Base-by-base conservation (phyloP, 768 basidiomycete genomes). In the Collybia mongolica region DNA sequence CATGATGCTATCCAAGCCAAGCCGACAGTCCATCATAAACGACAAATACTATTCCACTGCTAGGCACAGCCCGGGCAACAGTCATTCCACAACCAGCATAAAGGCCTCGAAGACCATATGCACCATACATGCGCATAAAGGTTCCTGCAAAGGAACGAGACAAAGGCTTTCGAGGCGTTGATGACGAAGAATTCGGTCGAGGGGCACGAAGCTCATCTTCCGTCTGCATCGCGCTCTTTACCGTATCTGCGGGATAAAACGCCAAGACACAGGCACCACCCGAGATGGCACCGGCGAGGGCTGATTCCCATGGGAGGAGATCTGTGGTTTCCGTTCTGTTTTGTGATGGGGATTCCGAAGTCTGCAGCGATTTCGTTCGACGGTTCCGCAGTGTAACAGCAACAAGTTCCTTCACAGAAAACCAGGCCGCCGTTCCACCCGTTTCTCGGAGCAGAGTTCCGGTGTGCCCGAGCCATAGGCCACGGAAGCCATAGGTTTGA, bases 71-170 rank as follows among this genome's bases (percentile, higher is more conserved):
- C 49, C 93, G 75, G 38, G 84, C 80, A 15, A 92, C 85, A 0
- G 95, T 98, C 64, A 98, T 84, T 9, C 93, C 94, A 63, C 90
- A 93, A 0, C 96, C 96, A 20, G 91, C 88, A 68, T 98, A 98
- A 58, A 97, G 65, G 2, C 95, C 96, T 40, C 76, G 76, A 6
- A 97, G 55, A 2, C 96, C 96, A 64, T 88, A 81, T 17, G 79
- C 81, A 28, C 62, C 72, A 60, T 88, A 95, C 71, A 96, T 88
- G 49, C 81, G 81, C 57, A 70, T 73, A 26, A 81, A 83, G 17
- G 82, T 88, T 45, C 77, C 68, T 37, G 75, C 61, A 64, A 88
- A 86, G 11, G 81, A 74, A 32, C 32, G 32, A 3, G 32, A 32
- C 32, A 32, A 32, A 20, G 77, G 52, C 55, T 67, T 67, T 12